phyloP scores from a whole-genome alignment of 441 rosid genomes.

The Gossypium schwendimanii region DNA sequence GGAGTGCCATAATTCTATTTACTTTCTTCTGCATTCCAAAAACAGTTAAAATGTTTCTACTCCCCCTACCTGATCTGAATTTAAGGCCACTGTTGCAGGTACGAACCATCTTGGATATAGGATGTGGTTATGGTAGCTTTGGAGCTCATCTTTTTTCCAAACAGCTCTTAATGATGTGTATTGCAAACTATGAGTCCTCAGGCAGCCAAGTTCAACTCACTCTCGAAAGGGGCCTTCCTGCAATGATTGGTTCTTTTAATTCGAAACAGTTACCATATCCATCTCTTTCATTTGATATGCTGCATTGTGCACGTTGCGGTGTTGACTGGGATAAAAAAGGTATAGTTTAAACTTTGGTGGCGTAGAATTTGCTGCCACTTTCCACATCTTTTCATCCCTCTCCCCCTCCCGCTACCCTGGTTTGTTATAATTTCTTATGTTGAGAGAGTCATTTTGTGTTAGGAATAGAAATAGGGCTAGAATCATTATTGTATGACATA shows the following conservation, averaged over 20 bases:
- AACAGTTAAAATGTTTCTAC: neutral
- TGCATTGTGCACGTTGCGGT: conserved; percentile 91
- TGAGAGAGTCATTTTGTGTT: neutral
- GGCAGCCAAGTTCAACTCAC: conserved; percentile 99
- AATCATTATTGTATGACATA: neutral
- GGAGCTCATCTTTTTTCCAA: conserved; percentile 91
- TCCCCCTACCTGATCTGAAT: conserved; percentile 9
- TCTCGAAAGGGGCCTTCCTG: conserved; percentile 98
- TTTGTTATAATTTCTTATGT: neutral
- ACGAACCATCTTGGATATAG: conserved; percentile 85
- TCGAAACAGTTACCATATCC: conserved; percentile 87
- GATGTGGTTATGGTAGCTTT: conserved; percentile 98
- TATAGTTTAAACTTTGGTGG: conserved; percentile 20
- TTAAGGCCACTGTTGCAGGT: conserved; percentile 42
- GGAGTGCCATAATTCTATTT: neutral
- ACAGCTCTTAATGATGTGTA: conserved; percentile 85
- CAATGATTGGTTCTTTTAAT: conserved; percentile 81
- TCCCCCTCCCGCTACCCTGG: neutral
- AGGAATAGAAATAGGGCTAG: neutral
- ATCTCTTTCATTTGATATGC: conserved; percentile 94
- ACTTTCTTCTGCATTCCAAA: neutral
- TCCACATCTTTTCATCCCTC: neutral
- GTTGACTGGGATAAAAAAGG: conserved; percentile 96
- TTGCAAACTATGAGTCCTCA: conserved; percentile 88
- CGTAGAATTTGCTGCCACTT: neutral